Evolutionary conservation across 352 stramenopile genomes (phyloP).

Genomic region (Peronospora destructor): DNA sequence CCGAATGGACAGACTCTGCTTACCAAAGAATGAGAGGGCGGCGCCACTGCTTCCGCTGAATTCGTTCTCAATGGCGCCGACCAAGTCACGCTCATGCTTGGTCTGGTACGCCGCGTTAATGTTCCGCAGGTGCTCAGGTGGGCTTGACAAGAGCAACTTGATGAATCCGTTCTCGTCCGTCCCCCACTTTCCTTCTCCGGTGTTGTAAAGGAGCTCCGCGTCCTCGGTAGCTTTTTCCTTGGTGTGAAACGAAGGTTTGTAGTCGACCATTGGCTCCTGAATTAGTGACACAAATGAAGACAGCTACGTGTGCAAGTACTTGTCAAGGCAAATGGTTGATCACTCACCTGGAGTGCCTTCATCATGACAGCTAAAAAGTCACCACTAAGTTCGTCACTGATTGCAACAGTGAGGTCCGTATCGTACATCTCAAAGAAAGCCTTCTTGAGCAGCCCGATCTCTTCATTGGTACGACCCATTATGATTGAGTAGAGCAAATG

Average conservation of each 20-base stretch:
- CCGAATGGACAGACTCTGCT: not conserved
- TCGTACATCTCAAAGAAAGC: conserved; percentile 50
- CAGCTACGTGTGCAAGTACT: not conserved
- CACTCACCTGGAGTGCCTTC: conserved; percentile 36
- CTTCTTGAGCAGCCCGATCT: conserved; percentile 48
- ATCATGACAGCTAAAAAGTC: conserved; percentile 50
- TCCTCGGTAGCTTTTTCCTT: conserved; percentile 55
- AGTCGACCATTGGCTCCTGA: conserved; percentile 34
- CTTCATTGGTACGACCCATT: conserved; percentile 46
- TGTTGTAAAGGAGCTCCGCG: conserved; percentile 62
- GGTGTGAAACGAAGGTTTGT: conserved; percentile 49
- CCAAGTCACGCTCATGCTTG: conserved; percentile 55
- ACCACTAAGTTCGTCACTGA: conserved; percentile 39
- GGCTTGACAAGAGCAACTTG: conserved; percentile 53
- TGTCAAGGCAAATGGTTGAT: not conserved
- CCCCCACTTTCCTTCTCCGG: conserved; percentile 71
- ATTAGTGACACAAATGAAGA: not conserved
- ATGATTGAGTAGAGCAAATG: conserved; percentile 55
- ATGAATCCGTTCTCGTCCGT: conserved; percentile 64
- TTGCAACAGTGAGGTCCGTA: conserved; percentile 37
- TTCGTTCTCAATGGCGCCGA: conserved; percentile 56
- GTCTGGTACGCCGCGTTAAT: conserved; percentile 50
- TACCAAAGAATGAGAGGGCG: conserved; percentile 52
- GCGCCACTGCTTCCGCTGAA: conserved; percentile 50
- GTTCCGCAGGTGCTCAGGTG: conserved; percentile 49